A percentile compares a stretch with the other conserved stretches of the same genome.
These are phyloP conservation scores for Trichosanthes cucumerina DNA, from an alignment of 306 rosid species.

Conservation along the genomic window DNA sequence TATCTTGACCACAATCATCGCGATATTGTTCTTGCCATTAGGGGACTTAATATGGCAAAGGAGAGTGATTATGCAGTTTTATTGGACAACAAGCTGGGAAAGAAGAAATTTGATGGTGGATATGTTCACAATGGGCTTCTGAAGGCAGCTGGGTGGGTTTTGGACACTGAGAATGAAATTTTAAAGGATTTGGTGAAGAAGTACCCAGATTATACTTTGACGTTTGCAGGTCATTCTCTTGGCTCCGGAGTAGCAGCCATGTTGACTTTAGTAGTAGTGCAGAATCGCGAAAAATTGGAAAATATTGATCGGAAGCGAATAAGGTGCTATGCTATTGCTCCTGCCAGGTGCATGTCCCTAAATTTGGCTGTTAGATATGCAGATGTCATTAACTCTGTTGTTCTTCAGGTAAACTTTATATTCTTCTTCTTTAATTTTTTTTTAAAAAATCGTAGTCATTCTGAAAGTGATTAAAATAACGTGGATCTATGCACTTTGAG, in stretches of 20 bases:
- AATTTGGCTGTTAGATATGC: slow-evolving; percentile 92
- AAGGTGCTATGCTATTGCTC: slow-evolving; percentile 83
- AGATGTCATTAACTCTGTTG: slow-evolving; percentile 79
- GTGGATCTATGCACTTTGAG: not conserved
- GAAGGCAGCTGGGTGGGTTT: slow-evolving; percentile 66
- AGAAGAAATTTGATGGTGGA: slow-evolving; percentile 81
- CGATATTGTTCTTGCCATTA: slow-evolving; percentile 74
- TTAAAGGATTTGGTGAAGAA: slow-evolving; percentile 49
- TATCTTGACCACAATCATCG: slow-evolving; percentile 71
- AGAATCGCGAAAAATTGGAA: slow-evolving; percentile 49
- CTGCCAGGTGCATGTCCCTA: slow-evolving; percentile 86
- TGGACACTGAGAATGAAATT: slow-evolving; percentile 51
- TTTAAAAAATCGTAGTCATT: not conserved
- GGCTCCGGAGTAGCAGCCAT: slow-evolving; percentile 86
- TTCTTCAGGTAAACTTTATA: slow-evolving; percentile 65
- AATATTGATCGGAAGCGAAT: slow-evolving; percentile 63
- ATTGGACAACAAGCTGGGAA: slow-evolving; percentile 72
- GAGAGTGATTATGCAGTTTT: slow-evolving; percentile 83
- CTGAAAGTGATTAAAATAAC: not conserved
- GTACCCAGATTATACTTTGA: slow-evolving; percentile 63
- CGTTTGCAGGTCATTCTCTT: slow-evolving; percentile 82
- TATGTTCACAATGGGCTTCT: slow-evolving; percentile 92
- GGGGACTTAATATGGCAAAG: slow-evolving; percentile 80
- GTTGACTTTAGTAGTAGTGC: slow-evolving; percentile 63
- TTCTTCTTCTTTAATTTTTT: not conserved